Base-by-base conservation (phyloP, 345 rosid species). In the Psidium guajava region DNA sequence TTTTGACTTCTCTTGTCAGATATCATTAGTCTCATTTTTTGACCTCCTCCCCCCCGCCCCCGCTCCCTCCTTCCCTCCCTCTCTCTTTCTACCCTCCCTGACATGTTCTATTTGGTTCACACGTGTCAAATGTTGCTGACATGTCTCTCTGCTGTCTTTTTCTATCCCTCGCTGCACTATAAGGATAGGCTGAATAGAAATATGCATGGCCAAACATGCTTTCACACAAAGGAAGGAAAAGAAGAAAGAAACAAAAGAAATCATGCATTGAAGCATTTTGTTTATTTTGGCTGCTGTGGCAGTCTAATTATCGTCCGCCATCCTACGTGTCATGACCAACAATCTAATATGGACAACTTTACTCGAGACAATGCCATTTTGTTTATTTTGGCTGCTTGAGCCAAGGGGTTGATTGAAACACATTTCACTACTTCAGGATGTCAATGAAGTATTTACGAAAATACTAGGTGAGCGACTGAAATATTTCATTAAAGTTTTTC, bases 1-100 rank as follows among this genome's bases (percentile, higher is more conserved):
- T 85, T 85, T 77, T 87, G 61, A 47, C 56, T 86, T 86, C 82
- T 83, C 58, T 86, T 36, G 80, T 50, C 74, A 15, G 42, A 80
- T 73, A 87, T 87, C 87, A 89, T 89, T 85, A 32, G 88, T 51
- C n/a, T 50, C 8, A 69, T 83, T 83, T 83, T 53, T 42, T 56
- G 40, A 47, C 42, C 22, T 25, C 13, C 21, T 10, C 9, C 64
- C 15, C 69, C 0, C 84, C 47, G 4, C 5, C 44, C 44, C 36
- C 3, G 2, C 36, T 36, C 36, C 36, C 36, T 36, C 36, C 36
- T 3, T 36, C 36, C 36, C 36, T 36, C 36, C 36, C 36, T 36
- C 36, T 36, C 36, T 36, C 36, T 36, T 36, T 36, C 36, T 36
- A 2, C 36, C 36, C 32, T 7, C 22, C 18, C 73, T 44, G 27